Conservation (phyloP, 2,329 filamentous ascomycete genomes). For the Colletotrichum tamarilloi region DNA sequence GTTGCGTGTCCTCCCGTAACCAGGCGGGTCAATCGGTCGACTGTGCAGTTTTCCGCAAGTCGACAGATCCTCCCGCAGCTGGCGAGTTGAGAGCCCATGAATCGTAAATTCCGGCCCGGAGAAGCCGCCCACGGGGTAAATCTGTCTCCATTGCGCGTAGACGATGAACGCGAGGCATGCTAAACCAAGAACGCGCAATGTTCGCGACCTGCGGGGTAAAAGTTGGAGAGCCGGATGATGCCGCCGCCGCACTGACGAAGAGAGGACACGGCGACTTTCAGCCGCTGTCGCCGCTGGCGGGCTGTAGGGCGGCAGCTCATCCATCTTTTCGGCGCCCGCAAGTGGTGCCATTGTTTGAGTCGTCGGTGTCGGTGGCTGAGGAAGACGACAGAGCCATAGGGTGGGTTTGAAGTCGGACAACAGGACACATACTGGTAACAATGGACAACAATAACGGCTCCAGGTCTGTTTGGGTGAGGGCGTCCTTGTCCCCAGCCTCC, state of each 20-base stretch:
- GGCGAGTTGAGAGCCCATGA: slow-evolving; percentile 58
- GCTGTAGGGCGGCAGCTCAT: slow-evolving; percentile 57
- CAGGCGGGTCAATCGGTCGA: slow-evolving; percentile 66
- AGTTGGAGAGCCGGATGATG: slow-evolving; percentile 1
- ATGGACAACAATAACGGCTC: neutral
- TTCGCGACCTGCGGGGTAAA: slow-evolving; percentile 26
- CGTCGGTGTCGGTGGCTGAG: neutral
- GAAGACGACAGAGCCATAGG: too few relatives aligned
- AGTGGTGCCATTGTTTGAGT: neutral
- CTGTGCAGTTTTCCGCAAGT: slow-evolving; percentile 66
- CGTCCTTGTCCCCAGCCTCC: neutral
- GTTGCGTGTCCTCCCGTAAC: slow-evolving; percentile 67
- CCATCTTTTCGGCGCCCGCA: slow-evolving; percentile 46
- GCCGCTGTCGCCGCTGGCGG: slow-evolving; percentile 40
- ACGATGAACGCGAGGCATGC: slow-evolving; percentile 61
- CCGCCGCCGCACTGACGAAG: neutral
- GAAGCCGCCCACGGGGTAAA: slow-evolving; percentile 38
- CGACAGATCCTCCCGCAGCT: slow-evolving; percentile 63
- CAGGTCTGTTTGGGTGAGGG: neutral
- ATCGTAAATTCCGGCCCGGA: slow-evolving; percentile 43
- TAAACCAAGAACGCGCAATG: slow-evolving; percentile 46
- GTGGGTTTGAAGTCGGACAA: neutral
- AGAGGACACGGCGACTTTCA: neutral
- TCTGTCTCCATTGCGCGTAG: slow-evolving; percentile 59
- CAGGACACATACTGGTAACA: neutral